A percentile compares a stretch with the other conserved stretches of the same genome.
Conservation (phyloP, 192 early-diverging fungal genomes). For the Entomortierella lignicola region DNA sequence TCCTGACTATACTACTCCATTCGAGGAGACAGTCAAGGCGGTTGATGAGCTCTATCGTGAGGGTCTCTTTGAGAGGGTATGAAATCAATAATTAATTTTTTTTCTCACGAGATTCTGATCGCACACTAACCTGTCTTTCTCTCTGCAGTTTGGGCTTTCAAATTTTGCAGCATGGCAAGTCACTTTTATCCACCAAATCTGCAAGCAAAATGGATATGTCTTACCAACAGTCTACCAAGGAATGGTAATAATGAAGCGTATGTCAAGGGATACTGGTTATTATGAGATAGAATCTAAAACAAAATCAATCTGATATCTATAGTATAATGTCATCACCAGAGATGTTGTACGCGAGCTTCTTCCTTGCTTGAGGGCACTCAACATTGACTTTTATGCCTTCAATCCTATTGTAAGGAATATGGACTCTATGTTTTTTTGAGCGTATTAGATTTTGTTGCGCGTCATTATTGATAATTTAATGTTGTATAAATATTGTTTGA, state of each 20-base stretch:
- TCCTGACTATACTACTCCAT: slow-evolving; percentile 64
- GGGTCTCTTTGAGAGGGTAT: slow-evolving; percentile 59
- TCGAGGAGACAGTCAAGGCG: slow-evolving; percentile 62
- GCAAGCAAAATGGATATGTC: slow-evolving; percentile 50
- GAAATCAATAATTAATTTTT: too few relatives aligned
- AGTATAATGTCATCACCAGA: slow-evolving; percentile 58
- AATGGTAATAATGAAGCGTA: slow-evolving; percentile 18
- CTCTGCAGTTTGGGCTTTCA: slow-evolving; percentile 43
- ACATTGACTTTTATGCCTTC: slow-evolving; percentile 74
- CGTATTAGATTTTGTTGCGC: too few relatives aligned
- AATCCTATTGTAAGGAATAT: slow-evolving; percentile 64
- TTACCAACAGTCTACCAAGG: slow-evolving; percentile 55
- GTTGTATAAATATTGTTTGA: background rate
- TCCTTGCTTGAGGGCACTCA: slow-evolving; percentile 65
- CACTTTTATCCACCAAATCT: slow-evolving; percentile 30
- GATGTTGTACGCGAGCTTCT: slow-evolving; percentile 61
- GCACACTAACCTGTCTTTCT: background rate
- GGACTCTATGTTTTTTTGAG: too few relatives aligned
- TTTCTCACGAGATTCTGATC: too few relatives aligned
- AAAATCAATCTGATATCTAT: background rate
- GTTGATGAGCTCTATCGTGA: slow-evolving; percentile 68
- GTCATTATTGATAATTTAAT: background rate
- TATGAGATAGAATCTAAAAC: too few relatives aligned
- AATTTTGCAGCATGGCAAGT: slow-evolving; percentile 53
- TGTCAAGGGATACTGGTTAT: too few relatives aligned